phyloP scores from a whole-genome alignment of 202 grass and related monocot species.

The Carex sylvatica region DNA sequence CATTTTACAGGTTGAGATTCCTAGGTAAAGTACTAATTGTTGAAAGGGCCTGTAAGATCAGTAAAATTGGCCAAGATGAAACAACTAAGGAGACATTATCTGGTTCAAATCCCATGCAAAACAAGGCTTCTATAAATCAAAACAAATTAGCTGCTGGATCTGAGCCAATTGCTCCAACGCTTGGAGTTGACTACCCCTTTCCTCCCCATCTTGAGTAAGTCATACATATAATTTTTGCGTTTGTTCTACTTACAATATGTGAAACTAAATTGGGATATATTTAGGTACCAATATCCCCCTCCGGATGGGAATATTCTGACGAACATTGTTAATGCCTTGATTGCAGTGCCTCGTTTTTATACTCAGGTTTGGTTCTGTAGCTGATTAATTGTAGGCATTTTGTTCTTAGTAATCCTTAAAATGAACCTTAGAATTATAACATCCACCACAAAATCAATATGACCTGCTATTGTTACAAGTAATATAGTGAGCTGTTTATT shows the following conservation, averaged over 20 bases:
- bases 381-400: slow-evolving; percentile 1
- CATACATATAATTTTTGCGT: slow-evolving; percentile 16
- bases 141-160: slow-evolving; percentile 42
- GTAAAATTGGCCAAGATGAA: slow-evolving; percentile 39
- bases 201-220: slow-evolving; percentile 91
- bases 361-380: slow-evolving; percentile 58
- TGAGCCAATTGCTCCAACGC: slow-evolving; percentile 74
- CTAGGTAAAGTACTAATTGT: slow-evolving; percentile 78
- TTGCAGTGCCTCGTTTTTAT: slow-evolving; percentile 90
- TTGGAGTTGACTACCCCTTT: slow-evolving; percentile 89
- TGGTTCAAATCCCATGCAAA: slow-evolving; percentile 25
- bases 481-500: background rate
- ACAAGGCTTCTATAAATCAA: slow-evolving; percentile 30
- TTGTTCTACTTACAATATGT: slow-evolving; percentile 13
- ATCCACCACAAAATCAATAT: background rate
- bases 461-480: background rate
- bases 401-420: background rate
- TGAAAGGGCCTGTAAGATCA: slow-evolving; percentile 48
- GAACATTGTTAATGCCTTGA: slow-evolving; percentile 86
- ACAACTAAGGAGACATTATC: slow-evolving; percentile 37
- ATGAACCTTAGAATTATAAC: background rate
- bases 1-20: slow-evolving; percentile 72
- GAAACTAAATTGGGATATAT: slow-evolving; percentile 33
- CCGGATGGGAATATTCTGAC: slow-evolving; percentile 95
- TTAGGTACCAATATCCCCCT: slow-evolving; percentile 82